phyloP scores from a whole-genome alignment of 2,329 filamentous ascomycete species.

The Ceratocystis eucalypticola region DNA sequence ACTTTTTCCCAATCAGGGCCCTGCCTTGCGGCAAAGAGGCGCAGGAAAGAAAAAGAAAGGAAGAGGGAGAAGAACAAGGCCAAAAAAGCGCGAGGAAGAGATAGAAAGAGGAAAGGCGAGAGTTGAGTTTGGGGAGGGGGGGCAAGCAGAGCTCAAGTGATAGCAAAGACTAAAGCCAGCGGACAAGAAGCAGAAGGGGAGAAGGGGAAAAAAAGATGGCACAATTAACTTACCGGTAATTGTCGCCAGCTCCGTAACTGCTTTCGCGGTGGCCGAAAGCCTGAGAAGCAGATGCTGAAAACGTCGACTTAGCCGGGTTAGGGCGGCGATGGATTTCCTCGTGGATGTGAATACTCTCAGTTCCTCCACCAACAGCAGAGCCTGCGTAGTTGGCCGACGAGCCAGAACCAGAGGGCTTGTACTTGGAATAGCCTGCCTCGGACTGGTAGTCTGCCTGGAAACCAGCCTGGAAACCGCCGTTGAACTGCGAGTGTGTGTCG shows the following conservation, averaged over 20 bases:
- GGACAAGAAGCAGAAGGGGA: neutral
- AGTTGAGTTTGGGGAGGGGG: neutral
- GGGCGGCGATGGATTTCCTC: slow-evolving; percentile 18
- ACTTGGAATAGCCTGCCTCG: neutral
- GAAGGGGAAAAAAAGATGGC: too few relatives aligned
- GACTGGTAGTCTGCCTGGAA: neutral
- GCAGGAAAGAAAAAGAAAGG: slow-evolving; percentile 21
- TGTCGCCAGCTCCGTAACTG: slow-evolving; percentile 13
- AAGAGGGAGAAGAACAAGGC: neutral
- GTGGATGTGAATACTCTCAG: slow-evolving; percentile 15
- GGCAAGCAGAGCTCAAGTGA: slow-evolving; percentile 17
- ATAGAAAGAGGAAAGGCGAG: neutral
- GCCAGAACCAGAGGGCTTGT: neutral
- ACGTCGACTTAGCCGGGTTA: slow-evolving; percentile 11
- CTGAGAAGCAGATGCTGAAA: slow-evolving; percentile 6
- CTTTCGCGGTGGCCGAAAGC: slow-evolving; percentile 9
- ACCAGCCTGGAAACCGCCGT: neutral
- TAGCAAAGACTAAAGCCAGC: neutral
- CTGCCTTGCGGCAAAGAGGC: slow-evolving; percentile 1
- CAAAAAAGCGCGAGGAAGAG: neutral
- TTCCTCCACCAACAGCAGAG: neutral
- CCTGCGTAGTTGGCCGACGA: slow-evolving; percentile 7
- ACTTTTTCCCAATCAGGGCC: slow-evolving; percentile 3
- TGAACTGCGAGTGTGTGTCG: neutral
- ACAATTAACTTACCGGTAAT: slow-evolving; percentile 13